Base-by-base conservation (phyloP, 768 basidiomycete species). In the Suillus brevipes region DNA sequence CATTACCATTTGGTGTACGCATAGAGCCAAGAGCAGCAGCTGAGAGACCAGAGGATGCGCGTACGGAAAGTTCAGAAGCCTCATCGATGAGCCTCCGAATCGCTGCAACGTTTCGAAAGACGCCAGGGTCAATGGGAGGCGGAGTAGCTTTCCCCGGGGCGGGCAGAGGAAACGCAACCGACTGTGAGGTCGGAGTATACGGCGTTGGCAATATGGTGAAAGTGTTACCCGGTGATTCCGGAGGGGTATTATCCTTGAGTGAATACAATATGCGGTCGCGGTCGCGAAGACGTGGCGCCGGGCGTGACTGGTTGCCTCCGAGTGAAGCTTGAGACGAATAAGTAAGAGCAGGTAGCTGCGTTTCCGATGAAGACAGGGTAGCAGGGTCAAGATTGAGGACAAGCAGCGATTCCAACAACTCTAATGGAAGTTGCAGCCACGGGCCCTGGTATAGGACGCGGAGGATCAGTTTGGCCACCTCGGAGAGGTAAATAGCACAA, bases 101-200 rank as follows among this genome's bases (percentile, higher is more conserved):
- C 34, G 84, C 79, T 0, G 86, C 81, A 28, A 95, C 88, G 57
- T 85, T 89, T 25, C 87, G 87, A 69, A 96, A 94, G 1, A 94
- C 92, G 47, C 92, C 93, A 1, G 93, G 92, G 71, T 95, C 94
- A 60, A 96, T 92, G 14, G 93, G 94, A 0, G 93, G 92, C 0
- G 94, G 94, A 0, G 87, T 84, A 3, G 90, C 85, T 65, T 87
- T 90, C 4, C 88, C 88, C 5, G 88, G 83, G 57, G 83, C 83
- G 1, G 86, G 83, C 13, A 81, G 67, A 18, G 86, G 87, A 60
- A 88, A 79, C 42, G 84, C 80, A 25, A 84, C 79, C 18, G 81
- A 71, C 4, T 78, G 70, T 25, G 73, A 23, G 9, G 77, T 69
- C 28, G 78, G 62, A 68, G 49, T 67, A 66, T 31, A 77, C 70